Evolutionary conservation across 495 filamentous ascomycete genomes (phyloP), one percentile per base, ranked within the genome.

Genomic region (Neurospora tetrasperma): DNA sequence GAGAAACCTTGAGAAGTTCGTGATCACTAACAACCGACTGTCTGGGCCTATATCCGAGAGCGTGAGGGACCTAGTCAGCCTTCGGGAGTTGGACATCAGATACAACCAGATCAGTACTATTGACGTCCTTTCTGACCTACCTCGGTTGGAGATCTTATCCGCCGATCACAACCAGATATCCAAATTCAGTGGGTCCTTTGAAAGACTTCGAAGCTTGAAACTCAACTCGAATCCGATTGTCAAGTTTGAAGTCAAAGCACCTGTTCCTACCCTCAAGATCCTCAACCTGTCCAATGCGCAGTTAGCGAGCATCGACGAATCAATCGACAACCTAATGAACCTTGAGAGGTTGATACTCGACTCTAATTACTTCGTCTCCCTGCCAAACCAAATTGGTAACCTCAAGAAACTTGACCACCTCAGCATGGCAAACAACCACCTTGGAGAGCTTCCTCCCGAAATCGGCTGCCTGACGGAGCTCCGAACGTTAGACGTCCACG

Each of bases 191-290:
- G 93, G 94, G 3, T 89, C 89, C 23, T 98, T 98, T 78, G 88
- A 92, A 14, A 92, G 90, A 79, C 86, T 99, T 31, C 89, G 93
- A 68, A 91, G 90, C 66, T 83, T 98, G 70, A 89, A 93, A 77
- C 84, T 99, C 74, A 95, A 98, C 79, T 93, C 94, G 74, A 97
- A 96, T 76, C 95, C 94, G 6, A 86, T 99, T 73, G 98, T 95
- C 6, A 92, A 93, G 71, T 99, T 98, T 75, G 93, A 93, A 74
- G 87, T 98, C 73, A 88, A 86, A 62, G 84, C 88, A 41, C 87
- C 91, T 2, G 88, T 97, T 48, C 93, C 94, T 23, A 93, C 92
- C 3, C 81, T 99, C 27, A 93, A 91, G 40, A 88, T 90, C 42
- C 86, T 99, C 38, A 98, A 96, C 77, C 84, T 99, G 71, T 94